phyloP scores from a whole-genome alignment of 768 basidiomycete species.

The Tricholoma sp. region DNA sequence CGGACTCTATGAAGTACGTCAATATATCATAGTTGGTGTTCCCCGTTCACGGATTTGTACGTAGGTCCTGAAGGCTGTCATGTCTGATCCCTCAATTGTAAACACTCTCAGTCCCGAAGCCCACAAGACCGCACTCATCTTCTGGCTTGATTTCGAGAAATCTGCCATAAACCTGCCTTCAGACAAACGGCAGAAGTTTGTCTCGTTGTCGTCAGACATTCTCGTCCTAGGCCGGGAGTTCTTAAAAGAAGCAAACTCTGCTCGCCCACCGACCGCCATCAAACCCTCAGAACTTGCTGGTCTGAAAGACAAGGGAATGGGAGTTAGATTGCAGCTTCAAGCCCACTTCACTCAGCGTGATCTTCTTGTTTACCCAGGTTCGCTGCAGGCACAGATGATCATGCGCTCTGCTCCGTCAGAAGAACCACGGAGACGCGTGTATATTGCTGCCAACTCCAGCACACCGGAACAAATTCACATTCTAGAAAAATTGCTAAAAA shows the following conservation, averaged over 20 bases:
- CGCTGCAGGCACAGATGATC: slow-evolving; percentile 90
- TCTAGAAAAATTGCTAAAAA: slow-evolving; percentile 69
- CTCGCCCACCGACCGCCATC: slow-evolving; percentile 63
- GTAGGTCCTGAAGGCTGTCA: slow-evolving; percentile 66
- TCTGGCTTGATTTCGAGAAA: slow-evolving; percentile 96
- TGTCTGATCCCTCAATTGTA: slow-evolving; percentile 63
- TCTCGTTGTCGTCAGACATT: slow-evolving; percentile 86
- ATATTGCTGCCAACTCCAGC: slow-evolving; percentile 77
- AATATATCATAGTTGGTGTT: slow-evolving; percentile 7
- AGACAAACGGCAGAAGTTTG: slow-evolving; percentile 72
- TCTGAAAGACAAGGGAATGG: slow-evolving; percentile 73
- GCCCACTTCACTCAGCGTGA: slow-evolving; percentile 73
- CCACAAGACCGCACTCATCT: slow-evolving; percentile 85
- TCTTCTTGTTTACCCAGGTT: slow-evolving; percentile 78
- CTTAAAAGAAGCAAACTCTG: slow-evolving; percentile 57
- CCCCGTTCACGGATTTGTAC: slow-evolving; percentile 15
- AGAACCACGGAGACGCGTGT: slow-evolving; percentile 75
- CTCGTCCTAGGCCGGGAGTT: slow-evolving; percentile 85
- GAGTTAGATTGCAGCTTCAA: slow-evolving; percentile 65
- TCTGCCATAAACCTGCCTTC: slow-evolving; percentile 90
- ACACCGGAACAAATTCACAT: slow-evolving; percentile 68
- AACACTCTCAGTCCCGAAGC: slow-evolving; percentile 68
- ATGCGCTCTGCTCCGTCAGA: slow-evolving; percentile 84
- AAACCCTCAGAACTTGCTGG: slow-evolving; percentile 66
- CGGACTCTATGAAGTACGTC: slow-evolving; percentile 80